These are phyloP conservation scores for Rhododendron ferrugineum DNA, from an alignment of 148 eudicot species.

Conservation along the genomic window DNA sequence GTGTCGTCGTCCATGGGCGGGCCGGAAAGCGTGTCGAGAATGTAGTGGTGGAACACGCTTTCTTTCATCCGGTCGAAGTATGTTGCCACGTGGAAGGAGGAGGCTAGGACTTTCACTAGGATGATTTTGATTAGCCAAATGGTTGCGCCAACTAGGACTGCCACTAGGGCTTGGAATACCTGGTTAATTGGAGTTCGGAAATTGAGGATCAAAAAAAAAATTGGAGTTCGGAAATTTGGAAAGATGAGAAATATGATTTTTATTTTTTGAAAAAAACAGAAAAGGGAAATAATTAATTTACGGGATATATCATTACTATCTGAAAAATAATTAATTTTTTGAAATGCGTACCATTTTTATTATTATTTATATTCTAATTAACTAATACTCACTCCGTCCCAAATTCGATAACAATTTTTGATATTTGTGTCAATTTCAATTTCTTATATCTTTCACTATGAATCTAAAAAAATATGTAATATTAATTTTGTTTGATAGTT, in stretches of 20 bases:
- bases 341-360: no score
- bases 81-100: slow-evolving; percentile 71
- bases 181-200: background rate
- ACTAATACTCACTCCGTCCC: no score
- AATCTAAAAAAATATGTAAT: no score
- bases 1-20: slow-evolving; percentile 49
- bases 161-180: slow-evolving; percentile 39
- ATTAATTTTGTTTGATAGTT: no score
- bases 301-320: no score
- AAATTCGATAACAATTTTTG: no score
- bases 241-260: background rate
- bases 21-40: slow-evolving; percentile 70
- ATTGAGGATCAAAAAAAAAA: no score
- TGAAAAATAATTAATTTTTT: no score
- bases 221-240: background rate
- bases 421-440: no score
- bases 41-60: slow-evolving; percentile 66
- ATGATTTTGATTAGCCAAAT: slow-evolving; percentile 71
- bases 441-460: no score
- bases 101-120: slow-evolving; percentile 61
- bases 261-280: background rate
- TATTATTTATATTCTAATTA: no score
- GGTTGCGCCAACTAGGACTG: slow-evolving; percentile 51
- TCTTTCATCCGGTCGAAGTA: slow-evolving; percentile 85
- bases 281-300: background rate